Evolutionary conservation across 2,329 filamentous ascomycete species (phyloP).

Genomic region (Boeremia lycopersici): DNA sequence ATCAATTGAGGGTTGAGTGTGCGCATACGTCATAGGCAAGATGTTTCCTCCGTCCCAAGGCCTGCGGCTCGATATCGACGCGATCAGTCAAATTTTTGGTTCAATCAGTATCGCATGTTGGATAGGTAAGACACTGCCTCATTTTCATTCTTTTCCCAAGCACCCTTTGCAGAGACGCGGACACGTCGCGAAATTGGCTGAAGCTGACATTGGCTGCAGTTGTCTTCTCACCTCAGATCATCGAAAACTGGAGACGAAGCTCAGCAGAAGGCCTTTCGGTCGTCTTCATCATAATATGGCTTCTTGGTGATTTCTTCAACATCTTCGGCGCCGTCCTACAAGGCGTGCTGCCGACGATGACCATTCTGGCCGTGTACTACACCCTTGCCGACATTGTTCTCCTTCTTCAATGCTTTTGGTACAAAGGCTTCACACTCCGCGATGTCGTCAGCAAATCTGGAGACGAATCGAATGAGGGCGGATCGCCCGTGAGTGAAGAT

Average conservation of each 20-base stretch:
- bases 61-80: conserved; percentile 80
- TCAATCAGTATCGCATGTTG: conserved; percentile 97
- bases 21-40: conserved; percentile 39
- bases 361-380: conserved; percentile 93
- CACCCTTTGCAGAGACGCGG: neutral
- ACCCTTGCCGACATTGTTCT: conserved; percentile 90
- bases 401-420: conserved; percentile 91
- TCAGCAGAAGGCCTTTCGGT: conserved; percentile 89
- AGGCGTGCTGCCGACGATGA: conserved; percentile 92
- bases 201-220: conserved; percentile 47
- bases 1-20: neutral
- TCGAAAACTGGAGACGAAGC: conserved; percentile 86
- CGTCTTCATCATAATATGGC: conserved; percentile 91
- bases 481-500: conserved; percentile 45
- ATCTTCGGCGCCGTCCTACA: conserved; percentile 91
- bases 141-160: too few relatives aligned
- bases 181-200: neutral
- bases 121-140: conserved; percentile 59
- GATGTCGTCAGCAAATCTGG: conserved; percentile 40
- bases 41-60: conserved; percentile 62
- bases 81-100: conserved; percentile 90
- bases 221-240: conserved; percentile 95
- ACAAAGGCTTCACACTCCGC: conserved; percentile 72
- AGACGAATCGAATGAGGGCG: conserved; percentile 26
- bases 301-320: conserved; percentile 94